Evolutionary conservation across 495 filamentous ascomycete genomes (phyloP), one percentile per base, ranked within the genome.

Genomic region (Beverwykella pulmonaria): DNA sequence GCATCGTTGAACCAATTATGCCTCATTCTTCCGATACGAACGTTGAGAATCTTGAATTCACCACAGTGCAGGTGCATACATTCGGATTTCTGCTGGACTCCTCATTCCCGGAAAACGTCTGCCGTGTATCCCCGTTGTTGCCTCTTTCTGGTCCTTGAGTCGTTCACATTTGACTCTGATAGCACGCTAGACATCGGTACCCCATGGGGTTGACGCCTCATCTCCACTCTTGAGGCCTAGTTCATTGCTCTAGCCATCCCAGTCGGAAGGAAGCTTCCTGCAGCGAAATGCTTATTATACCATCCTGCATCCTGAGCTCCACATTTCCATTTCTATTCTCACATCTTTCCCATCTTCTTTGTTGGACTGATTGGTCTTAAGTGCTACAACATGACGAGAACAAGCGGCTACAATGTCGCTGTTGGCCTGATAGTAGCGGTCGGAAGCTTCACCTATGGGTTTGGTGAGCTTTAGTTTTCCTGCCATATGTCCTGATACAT

Each of bases 381-480:
- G 12, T n/a, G n/a, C n/a, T 12, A 14, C 22, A 63, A 47, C 25
- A 72, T 66, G 62, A 59, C 70, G 46, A 58, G 49, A 44, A 72
- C 70, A 49, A 72, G 67, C 34, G 54, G 8, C 10, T 71, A 74
- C 63, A 74, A 72, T 50, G 53, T 74, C 27, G 69, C 65, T 17
- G 57, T 72, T 15, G 62, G 65, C 53, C 52, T 68, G 52, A 69
- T 67, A 2, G 70, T 74, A 3, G 70, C 72, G 6, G 53, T 74
- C 0, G 72, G 72, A n/a, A 53, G 55, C 67, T 72, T 74, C 52
- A 73, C 59, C 34, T 73, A 71, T 59, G 71, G 71, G 1, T 73
- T 71, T 36, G 68, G 68, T 65, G 26, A 8, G 32, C 17, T 52
- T 2, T 19, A 2, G 60, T 70, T 70, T 41, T 44, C 17, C 15